Evolutionary conservation across 148 eudicot genomes (phyloP).

Genomic region (Heliosperma pusillum): DNA sequence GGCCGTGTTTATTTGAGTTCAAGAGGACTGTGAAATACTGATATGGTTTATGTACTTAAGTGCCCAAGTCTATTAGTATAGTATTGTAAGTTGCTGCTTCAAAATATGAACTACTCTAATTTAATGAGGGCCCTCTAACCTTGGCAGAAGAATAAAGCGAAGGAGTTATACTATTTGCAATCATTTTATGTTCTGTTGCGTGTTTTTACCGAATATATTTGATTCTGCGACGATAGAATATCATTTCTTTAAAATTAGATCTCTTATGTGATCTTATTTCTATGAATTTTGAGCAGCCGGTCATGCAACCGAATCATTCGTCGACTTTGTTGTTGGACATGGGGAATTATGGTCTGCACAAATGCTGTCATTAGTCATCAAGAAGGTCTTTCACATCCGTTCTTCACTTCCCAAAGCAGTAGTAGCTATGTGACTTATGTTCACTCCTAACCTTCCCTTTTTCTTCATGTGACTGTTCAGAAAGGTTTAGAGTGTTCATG

Average conservation of each 20-base stretch:
- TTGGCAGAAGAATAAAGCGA: not conserved
- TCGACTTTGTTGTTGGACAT: constrained; percentile 95
- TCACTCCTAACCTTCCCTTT: constrained; percentile 10
- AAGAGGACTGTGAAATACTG: not conserved
- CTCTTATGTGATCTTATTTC: not conserved
- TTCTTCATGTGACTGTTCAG: constrained; percentile 35
- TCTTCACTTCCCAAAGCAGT: not conserved
- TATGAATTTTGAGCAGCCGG: constrained; percentile 57
- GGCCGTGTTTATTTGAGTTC: not conserved
- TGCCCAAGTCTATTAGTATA: not conserved
- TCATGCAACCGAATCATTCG: constrained; percentile 92
- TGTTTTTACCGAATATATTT: not conserved
- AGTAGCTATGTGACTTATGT: not conserved
- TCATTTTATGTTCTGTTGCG: not conserved
- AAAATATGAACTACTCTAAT: not conserved
- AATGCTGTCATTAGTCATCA: constrained; percentile 62
- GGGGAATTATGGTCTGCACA: constrained; percentile 99
- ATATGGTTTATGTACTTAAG: too few relatives aligned
- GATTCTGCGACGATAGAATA: not conserved
- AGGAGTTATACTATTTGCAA: not conserved
- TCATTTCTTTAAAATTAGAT: not conserved
- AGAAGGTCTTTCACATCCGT: constrained; percentile 54
- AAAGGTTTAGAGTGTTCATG: constrained; percentile 73
- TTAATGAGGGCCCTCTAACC: not conserved
- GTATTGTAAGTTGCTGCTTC: not conserved